Conservation (phyloP, 1,284 basidiomycete species). For the Pholiota adiposa region DNA sequence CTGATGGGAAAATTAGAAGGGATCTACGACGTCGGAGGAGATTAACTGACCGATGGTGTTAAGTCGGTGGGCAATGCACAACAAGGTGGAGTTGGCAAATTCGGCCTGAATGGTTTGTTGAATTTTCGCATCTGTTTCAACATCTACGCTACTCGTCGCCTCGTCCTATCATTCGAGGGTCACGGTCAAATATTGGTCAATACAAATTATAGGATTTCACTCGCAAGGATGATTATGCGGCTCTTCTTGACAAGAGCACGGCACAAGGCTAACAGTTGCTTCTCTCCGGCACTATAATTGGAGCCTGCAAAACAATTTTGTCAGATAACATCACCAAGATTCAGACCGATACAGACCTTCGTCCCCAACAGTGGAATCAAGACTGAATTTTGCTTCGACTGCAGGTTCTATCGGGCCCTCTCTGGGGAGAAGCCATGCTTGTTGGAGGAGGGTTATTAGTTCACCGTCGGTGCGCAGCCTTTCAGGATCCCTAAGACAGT, state of each 20-base stretch:
- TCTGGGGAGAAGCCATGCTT: constrained; percentile 61
- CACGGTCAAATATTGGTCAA: background rate
- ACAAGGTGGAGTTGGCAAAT: constrained; percentile 57
- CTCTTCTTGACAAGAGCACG: constrained; percentile 75
- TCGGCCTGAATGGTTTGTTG: constrained; percentile 77
- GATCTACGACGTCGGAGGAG: background rate
- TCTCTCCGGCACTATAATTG: constrained; percentile 81
- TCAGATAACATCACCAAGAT: constrained; percentile 23
- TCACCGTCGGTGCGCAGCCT: constrained; percentile 54
- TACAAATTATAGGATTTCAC: constrained; percentile 1
- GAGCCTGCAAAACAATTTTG: constrained; percentile 44
- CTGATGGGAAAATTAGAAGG: constrained; percentile 34
- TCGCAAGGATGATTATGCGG: constrained; percentile 70
- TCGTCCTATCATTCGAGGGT: constrained; percentile 51
- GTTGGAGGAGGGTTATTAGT: constrained; percentile 47
- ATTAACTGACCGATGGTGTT: constrained; percentile 66
- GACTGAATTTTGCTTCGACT: constrained; percentile 65
- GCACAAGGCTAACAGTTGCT: constrained; percentile 78
- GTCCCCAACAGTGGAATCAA: constrained; percentile 67
- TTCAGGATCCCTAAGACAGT: constrained; percentile 55
- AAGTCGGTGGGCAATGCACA: constrained; percentile 79
- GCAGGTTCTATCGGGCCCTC: constrained; percentile 51
- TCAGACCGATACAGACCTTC: constrained; percentile 46
- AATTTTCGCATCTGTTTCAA: constrained; percentile 80
- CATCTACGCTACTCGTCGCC: constrained; percentile 85